Base-by-base conservation (phyloP, 495 filamentous ascomycete species). In the Aspergillus coremiiformis region DNA sequence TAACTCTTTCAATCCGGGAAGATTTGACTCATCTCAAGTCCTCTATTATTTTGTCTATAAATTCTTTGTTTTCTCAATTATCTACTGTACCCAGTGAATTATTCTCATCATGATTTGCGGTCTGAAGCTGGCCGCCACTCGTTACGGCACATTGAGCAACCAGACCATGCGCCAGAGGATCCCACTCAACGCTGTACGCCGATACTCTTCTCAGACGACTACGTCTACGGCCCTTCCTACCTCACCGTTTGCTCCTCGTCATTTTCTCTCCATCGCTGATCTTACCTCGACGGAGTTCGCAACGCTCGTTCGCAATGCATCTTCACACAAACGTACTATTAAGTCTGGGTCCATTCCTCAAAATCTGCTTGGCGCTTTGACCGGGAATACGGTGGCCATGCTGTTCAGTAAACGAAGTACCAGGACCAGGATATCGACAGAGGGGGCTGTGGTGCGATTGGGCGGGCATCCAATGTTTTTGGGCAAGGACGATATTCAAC, bases 391-490 rank as follows among this genome's bases (percentile, higher is more conserved):
- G 3, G 79, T 96, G 11, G 91, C 93, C 52, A 87, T 98, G 84
- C 85, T 90, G 75, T 97, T 98, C 77, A 90, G 77, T 74, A 98
- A 98, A 73, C 83, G 91, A 23, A 90, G 85, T 56, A 98, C 93
- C 12, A 78, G 93, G 42, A 98, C 93, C 14, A 81, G 93, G 44
- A 84, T 98, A 23, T 95, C 89, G 12, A 95, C 90, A 12, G 93
- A 98, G 73, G 82, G 84, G 6, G 93, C 93, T 9, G 80, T 95
- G 11, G 80, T 84, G 15, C 68, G 83, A 37, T 79, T 98, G 75
- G 86, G 89, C 37, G 93, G 93, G 2, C 87, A 96, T 66, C 87
- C 93, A 15, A 93, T 98, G 89, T 98, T 97, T 67, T 71, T 98
- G 39, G 88, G 89, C 45, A 90, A 88, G 63, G 85, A 91, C 39